Conservation (phyloP, 768 basidiomycete genomes). For the Russula earlei region DNA sequence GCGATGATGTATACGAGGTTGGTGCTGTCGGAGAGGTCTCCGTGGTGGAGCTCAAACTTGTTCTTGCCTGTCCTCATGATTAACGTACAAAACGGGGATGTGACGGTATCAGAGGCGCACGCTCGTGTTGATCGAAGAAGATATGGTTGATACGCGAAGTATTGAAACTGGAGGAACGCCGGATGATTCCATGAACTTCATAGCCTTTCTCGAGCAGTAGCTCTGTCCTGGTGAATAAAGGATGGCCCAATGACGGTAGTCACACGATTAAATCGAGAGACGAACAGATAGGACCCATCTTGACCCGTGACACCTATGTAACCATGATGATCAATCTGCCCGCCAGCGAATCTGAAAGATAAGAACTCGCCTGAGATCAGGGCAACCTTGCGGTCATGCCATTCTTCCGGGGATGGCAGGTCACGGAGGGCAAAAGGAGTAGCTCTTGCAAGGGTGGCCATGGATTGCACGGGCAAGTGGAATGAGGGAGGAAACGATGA, state of each 20-base stretch:
- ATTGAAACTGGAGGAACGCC: constrained; percentile 97
- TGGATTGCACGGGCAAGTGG: constrained; percentile 19
- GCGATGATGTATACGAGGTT: constrained; percentile 96
- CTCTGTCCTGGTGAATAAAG: constrained; percentile 51
- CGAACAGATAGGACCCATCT: constrained; percentile 91
- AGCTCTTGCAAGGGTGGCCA: constrained; percentile 31
- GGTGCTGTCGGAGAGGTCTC: constrained; percentile 91
- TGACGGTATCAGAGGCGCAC: constrained; percentile 34
- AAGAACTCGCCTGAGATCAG: constrained; percentile 66
- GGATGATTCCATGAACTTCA: constrained; percentile 90
- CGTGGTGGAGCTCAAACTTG: constrained; percentile 81
- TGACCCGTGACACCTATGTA: constrained; percentile 84
- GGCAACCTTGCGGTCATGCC: constrained; percentile 85
- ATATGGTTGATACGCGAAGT: constrained; percentile 91
- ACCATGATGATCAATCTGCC: constrained; percentile 12
- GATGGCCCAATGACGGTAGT: constrained; percentile 2
- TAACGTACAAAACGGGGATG: background rate
- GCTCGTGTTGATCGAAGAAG: constrained; percentile 87
- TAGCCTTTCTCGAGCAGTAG: constrained; percentile 81
- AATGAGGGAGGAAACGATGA: background rate
- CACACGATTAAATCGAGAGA: constrained; percentile 18
- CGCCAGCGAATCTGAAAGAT: constrained; percentile 1
- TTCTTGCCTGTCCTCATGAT: constrained; percentile 41
- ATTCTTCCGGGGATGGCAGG: constrained; percentile 71
- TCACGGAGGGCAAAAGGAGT: constrained; percentile 33